Percentiles rank a stretch among this genome's conserved stretches.
Conservation (phyloP, 164 flowering plant species). For the Piper longum region DNA sequence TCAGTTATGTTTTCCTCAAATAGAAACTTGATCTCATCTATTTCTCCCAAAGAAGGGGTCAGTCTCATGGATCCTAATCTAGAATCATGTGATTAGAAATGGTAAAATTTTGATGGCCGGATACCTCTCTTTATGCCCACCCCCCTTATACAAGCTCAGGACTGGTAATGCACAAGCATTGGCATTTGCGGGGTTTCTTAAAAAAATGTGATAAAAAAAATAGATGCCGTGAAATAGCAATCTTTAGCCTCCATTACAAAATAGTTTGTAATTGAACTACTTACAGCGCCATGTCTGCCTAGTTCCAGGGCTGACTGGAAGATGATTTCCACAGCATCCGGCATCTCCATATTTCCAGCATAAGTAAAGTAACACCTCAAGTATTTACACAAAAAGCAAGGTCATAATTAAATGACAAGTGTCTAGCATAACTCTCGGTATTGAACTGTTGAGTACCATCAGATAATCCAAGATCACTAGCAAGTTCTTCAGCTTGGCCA, state of each 20-base stretch:
- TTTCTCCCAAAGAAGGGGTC: too few relatives aligned
- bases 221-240: too few relatives aligned
- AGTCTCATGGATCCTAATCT: too few relatives aligned
- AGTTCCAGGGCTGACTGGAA: constrained; percentile 77
- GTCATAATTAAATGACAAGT: background rate
- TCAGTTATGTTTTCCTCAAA: too few relatives aligned
- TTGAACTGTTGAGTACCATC: constrained; percentile 27
- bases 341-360: constrained; percentile 71
- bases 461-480: constrained; percentile 47
- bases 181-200: too few relatives aligned
- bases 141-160: too few relatives aligned
- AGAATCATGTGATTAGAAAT: too few relatives aligned
- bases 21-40: background rate
- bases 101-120: too few relatives aligned
- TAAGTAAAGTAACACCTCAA: background rate
- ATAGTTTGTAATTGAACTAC: constrained; percentile 12
- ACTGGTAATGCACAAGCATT: too few relatives aligned
- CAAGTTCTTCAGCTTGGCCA: constrained; percentile 79
- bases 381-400: background rate
- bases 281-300: constrained; percentile 83
- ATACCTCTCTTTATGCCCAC: too few relatives aligned
- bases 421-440: background rate
- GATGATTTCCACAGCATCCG: constrained; percentile 91
- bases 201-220: too few relatives aligned
- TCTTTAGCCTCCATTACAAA: background rate